Conservation (phyloP, 352 stramenopile species). For the Globisporangium cystogenes region DNA sequence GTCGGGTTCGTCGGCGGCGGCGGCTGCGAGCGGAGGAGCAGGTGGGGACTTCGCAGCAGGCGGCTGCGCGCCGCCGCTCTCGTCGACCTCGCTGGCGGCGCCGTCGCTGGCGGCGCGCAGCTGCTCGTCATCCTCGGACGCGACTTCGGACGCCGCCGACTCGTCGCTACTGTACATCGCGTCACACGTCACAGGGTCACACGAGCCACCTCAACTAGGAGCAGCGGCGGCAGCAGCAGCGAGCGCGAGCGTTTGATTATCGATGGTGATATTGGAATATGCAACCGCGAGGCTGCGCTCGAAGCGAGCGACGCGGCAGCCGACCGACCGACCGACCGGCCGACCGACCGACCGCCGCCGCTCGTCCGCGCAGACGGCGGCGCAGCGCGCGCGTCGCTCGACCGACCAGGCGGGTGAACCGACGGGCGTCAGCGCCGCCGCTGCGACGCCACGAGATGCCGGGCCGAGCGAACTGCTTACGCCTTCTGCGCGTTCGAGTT, state of each 20-base stretch:
- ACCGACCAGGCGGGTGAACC: too few relatives aligned
- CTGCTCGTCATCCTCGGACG: slow-evolving; percentile 38
- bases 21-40: not conserved
- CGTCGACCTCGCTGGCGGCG: slow-evolving; percentile 45
- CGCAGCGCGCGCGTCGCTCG: not conserved
- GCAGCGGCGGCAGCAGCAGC: not conserved
- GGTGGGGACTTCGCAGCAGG: slow-evolving; percentile 2
- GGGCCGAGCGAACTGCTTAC: slow-evolving; percentile 11
- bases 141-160: slow-evolving; percentile 59
- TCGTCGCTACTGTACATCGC: slow-evolving; percentile 72
- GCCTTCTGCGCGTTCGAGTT: slow-evolving; percentile 98
- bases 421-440: not conserved
- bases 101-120: slow-evolving; percentile 28
- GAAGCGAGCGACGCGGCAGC: slow-evolving; percentile 6
- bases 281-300: slow-evolving; percentile 15
- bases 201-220: not conserved
- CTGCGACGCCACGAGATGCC: not conserved
- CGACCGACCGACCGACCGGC: slow-evolving; percentile 19
- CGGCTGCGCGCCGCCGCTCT: slow-evolving; percentile 20
- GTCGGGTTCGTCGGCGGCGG: slow-evolving; percentile 9
- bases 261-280: slow-evolving; percentile 57
- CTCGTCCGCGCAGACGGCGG: not conserved
- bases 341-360: not conserved
- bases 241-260: slow-evolving; percentile 27
- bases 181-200: too few relatives aligned